Percentiles rank a stretch among this genome's conserved stretches.
Conservation (phyloP, 2,329 filamentous ascomycete species). For the Trichoderma semiorbis region DNA sequence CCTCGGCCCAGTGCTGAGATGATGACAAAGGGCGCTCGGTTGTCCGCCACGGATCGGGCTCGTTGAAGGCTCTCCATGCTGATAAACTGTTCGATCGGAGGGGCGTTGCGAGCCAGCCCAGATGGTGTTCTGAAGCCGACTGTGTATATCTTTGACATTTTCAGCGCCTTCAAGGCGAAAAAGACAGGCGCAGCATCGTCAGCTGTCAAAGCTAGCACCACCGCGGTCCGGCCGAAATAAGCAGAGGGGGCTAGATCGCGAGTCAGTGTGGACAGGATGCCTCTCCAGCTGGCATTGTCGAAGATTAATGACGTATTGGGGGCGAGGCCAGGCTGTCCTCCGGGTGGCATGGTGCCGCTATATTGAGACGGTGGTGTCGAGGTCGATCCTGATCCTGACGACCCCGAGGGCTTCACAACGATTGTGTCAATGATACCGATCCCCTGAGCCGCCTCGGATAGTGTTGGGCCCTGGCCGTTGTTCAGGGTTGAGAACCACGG, state of each 20-base stretch:
- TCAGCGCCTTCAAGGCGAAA: conserved; percentile 73
- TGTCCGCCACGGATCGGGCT: conserved; percentile 47
- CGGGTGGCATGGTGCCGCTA: conserved; percentile 24
- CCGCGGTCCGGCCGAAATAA: conserved; percentile 70
- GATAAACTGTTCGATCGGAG: conserved; percentile 76
- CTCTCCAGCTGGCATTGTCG: conserved; percentile 83
- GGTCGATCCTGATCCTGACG: conserved; percentile 40
- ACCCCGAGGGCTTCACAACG: conserved; percentile 52
- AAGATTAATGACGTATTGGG: conserved; percentile 61
- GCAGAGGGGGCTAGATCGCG: conserved; percentile 79
- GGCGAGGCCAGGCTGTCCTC: conserved; percentile 37
- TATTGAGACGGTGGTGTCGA: conserved; percentile 44
- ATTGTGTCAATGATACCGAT: conserved; percentile 84
- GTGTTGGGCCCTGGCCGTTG: conserved; percentile 49
- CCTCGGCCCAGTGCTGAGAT: conserved; percentile 75
- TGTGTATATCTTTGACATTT: conserved; percentile 76
- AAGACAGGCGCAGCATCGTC: conserved; percentile 76
- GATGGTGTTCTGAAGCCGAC: conserved; percentile 71
- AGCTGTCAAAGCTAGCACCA: conserved; percentile 69
- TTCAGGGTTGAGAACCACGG: conserved; percentile 50
- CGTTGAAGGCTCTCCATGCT: conserved; percentile 62
- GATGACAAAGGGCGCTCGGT: conserved; percentile 70
- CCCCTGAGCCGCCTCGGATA: conserved; percentile 72
- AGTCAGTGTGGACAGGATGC: conserved; percentile 76
- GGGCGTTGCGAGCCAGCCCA: conserved; percentile 57